Conservation (phyloP, 331 rosid genomes). For the Quercus phellos region DNA sequence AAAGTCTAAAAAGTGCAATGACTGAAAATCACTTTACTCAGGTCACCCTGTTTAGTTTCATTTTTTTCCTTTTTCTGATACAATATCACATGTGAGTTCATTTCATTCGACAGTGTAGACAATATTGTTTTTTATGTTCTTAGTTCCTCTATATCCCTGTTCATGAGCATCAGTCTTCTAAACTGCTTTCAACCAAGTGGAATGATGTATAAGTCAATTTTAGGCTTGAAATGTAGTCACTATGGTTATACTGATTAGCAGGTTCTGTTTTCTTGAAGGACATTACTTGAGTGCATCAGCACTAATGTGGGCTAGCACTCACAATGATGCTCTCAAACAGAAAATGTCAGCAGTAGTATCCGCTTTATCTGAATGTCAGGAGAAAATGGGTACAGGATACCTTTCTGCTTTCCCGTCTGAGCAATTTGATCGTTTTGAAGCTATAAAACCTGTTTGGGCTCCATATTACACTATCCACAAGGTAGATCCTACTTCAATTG, state of each 20-base stretch:
- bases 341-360: slow-evolving; percentile 60
- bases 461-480: slow-evolving; percentile 98
- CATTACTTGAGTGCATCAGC: slow-evolving; percentile 92
- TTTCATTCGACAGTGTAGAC: neutral
- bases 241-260: neutral
- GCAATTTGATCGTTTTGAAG: slow-evolving; percentile 68
- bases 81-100: neutral
- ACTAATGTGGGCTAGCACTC: slow-evolving; percentile 84
- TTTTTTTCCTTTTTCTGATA: no score
- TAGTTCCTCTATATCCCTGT: neutral
- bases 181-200: neutral
- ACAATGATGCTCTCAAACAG: slow-evolving; percentile 37
- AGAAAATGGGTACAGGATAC: slow-evolving; percentile 67
- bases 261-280: slow-evolving; percentile 46
- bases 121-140: neutral
- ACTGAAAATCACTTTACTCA: neutral
- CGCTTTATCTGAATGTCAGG: slow-evolving; percentile 56
- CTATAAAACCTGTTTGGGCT: slow-evolving; percentile 64
- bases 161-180: neutral
- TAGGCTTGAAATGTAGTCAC: neutral
- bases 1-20: neutral
- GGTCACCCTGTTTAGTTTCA: neutral
- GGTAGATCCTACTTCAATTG: slow-evolving; percentile 37
- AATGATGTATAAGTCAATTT: neutral
- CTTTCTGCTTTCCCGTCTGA: slow-evolving; percentile 88